Base-by-base conservation (phyloP, 139 green algal genomes). In the Haematococcus lacustris region DNA sequence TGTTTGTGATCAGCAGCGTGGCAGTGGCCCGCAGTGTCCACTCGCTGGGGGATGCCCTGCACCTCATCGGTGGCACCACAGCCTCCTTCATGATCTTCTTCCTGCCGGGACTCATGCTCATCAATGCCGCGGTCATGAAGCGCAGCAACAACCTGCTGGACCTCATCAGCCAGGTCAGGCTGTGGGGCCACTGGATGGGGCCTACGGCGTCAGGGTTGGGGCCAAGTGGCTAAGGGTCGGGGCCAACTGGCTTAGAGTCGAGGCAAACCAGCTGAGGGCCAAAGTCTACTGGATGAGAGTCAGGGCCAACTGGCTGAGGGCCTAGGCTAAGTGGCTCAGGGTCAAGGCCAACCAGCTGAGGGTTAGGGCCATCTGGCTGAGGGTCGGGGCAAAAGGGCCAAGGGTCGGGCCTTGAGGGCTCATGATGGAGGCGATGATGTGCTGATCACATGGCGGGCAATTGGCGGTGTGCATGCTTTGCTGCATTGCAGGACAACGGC, bases 1-100 rank as follows among this genome's bases (percentile, higher is more conserved):
- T 70, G 13, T 78, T 78, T 30, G 67, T 74, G 23, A 35, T 7
- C 23, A 35, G 51, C 69, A 74, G 50, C 26, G 51, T 74, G 34
- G 69, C 37, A 30, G 6, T 74, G 21, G 41, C 69, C 3, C 35
- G 66, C 2, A 5, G n/a, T 21, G 69, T 74, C 26, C 41, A 35
- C n/a, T 62, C 33, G 7, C 51, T 74, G 34, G 69, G 69, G 1
- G 51, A 34, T 25, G 69, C 53, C 1, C 51, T 74, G 69, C 51
- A 65, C 51, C 2, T 74, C 3, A 64, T 74, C 4, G 69, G 69
- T n/a, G 69, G 69, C 26, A 74, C 69, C 3, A 51, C 69, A 3
- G 69, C 69, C 2, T 57, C 50, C 35, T 74, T 74, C 69, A 74
- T 74, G 51, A 66, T 74, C 3, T 72, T 72, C 43, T 72, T 60